Conservation (phyloP, 257 asterid genomes). For the Penstemon davidsonii region DNA sequence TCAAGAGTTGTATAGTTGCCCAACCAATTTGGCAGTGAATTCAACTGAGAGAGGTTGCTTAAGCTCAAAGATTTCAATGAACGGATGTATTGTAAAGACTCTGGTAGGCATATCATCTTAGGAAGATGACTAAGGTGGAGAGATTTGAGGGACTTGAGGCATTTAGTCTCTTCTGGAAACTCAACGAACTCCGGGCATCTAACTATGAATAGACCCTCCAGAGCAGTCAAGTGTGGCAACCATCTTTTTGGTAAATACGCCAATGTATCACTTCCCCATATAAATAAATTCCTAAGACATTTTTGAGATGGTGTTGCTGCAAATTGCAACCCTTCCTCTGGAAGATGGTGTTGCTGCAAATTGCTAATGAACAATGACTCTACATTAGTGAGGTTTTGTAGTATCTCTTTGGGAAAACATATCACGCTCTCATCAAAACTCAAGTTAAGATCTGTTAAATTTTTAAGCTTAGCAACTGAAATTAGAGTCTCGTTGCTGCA, state of each 20-base stretch:
- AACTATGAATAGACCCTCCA: too few relatives aligned
- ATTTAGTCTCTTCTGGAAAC: background rate
- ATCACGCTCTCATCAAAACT: background rate
- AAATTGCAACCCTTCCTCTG: conserved; percentile 1
- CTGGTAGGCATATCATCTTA: conserved; percentile 25
- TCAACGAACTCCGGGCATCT: too few relatives aligned
- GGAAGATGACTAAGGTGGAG: background rate
- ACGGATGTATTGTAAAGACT: conserved; percentile 1
- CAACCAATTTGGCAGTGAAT: conserved; percentile 24
- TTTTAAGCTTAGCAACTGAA: conserved; percentile 5
- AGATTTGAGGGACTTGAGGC: background rate
- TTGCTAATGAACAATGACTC: background rate
- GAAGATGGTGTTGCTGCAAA: background rate
- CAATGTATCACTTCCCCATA: background rate
- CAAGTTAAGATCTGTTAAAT: background rate
- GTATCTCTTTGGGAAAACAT: conserved; percentile 3
- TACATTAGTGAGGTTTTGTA: conserved; percentile 19
- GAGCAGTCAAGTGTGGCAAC: too few relatives aligned
- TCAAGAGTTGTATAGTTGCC: conserved; percentile 10
- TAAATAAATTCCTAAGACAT: background rate
- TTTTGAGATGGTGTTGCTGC: too few relatives aligned
- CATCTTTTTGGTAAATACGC: conserved; percentile 21
- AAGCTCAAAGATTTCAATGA: background rate
- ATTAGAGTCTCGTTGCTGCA: background rate
- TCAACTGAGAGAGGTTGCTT: conserved; percentile 12